Conservation (phyloP, 179 eudicot species). For the Silene vulgaris region DNA sequence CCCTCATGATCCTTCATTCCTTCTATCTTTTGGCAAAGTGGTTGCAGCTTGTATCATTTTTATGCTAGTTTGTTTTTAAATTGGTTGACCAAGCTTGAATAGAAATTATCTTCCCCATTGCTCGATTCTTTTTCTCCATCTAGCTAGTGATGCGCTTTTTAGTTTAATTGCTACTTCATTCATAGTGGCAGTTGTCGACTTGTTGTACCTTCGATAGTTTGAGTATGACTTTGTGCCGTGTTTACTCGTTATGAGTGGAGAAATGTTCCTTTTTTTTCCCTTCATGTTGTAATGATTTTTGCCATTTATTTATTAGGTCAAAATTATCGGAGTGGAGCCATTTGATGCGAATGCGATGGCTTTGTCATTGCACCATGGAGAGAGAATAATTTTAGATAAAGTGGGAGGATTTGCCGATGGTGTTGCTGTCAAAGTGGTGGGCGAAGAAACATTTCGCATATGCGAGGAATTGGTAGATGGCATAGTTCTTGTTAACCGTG, state of each 20-base stretch:
- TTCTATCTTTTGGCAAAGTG: neutral
- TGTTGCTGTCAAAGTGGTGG: slow-evolving; percentile 96
- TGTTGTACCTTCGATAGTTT: too few species aligned
- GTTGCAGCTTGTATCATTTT: too few species aligned
- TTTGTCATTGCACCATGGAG: slow-evolving; percentile 78
- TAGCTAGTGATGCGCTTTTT: neutral
- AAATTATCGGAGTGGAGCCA: slow-evolving; percentile 94
- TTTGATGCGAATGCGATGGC: slow-evolving; percentile 98
- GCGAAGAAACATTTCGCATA: slow-evolving; percentile 81
- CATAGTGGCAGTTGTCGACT: too few species aligned
- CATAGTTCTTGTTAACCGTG: slow-evolving; percentile 91
- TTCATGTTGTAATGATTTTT: neutral
- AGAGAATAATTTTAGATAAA: slow-evolving; percentile 70
- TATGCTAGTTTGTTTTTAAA: neutral
- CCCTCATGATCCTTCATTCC: neutral
- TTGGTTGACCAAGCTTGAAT: neutral
- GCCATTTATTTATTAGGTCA: slow-evolving; percentile 40
- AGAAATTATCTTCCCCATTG: neutral
- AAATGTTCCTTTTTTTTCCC: neutral
- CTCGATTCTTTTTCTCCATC: neutral
- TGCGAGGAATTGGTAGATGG: slow-evolving; percentile 89
- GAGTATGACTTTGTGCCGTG: neutral
- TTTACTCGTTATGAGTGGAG: neutral
- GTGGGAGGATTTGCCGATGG: slow-evolving; percentile 99
- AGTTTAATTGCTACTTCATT: neutral